These are phyloP conservation scores for Syzygium jambos DNA, from an alignment of 345 rosid species.

Conservation along the genomic window DNA sequence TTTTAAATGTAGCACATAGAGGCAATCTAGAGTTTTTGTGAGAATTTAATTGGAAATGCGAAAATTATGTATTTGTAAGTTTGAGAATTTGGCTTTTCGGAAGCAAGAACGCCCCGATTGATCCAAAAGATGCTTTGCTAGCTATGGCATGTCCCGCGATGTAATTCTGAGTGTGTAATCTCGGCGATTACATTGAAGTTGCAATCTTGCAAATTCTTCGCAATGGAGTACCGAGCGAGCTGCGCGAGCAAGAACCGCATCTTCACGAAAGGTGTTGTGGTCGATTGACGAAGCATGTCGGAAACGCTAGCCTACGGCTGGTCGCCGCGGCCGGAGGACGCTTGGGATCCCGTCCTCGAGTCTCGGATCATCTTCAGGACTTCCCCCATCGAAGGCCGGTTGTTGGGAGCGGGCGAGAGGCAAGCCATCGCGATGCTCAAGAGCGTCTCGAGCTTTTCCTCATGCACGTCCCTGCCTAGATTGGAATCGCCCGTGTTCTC, in stretches of 20 bases:
- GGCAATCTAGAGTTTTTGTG: too few species aligned
- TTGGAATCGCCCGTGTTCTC: constrained; percentile 80
- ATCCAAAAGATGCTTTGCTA: not conserved
- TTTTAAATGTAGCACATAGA: too few species aligned
- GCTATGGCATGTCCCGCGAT: not conserved
- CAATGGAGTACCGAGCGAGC: not conserved
- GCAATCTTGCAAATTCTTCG: not conserved
- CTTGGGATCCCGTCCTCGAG: constrained; percentile 72
- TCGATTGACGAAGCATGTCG: not conserved
- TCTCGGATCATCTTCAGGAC: constrained; percentile 82
- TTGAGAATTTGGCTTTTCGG: too few species aligned
- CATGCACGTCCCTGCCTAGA: constrained; percentile 66
- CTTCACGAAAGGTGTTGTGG: not conserved
- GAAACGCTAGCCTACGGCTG: constrained; percentile 64
- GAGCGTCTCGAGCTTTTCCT: constrained; percentile 83
- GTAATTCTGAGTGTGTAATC: not conserved
- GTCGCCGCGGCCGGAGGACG: constrained; percentile 77
- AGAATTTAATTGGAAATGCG: too few species aligned
- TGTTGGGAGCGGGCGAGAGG: constrained; percentile 46
- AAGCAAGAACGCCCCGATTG: too few species aligned
- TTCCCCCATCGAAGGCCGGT: constrained; percentile 74
- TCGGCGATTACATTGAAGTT: not conserved
- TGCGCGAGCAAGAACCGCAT: not conserved
- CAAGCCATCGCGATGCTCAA: constrained; percentile 74
- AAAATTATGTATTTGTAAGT: too few species aligned